These are phyloP conservation scores for Aspergillus clavatus DNA, from an alignment of 2,329 filamentous ascomycete species.

Conservation along the genomic window DNA sequence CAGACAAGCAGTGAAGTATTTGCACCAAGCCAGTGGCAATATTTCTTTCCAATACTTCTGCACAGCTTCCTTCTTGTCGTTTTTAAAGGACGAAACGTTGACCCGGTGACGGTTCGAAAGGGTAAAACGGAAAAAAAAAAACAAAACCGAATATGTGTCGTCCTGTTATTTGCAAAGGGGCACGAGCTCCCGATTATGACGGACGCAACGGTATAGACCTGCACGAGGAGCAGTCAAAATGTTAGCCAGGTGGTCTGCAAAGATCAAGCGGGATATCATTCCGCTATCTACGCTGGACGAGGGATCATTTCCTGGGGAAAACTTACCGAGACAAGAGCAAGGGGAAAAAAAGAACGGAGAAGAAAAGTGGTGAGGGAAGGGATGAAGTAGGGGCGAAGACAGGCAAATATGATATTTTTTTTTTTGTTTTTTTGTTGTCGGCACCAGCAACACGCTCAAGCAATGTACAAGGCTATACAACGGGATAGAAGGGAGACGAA, in stretches of 20 bases:
- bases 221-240: constrained; percentile 12
- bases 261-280: constrained; percentile 1
- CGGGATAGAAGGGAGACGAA: constrained; percentile 23
- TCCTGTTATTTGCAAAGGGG: constrained; percentile 26
- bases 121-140: neutral
- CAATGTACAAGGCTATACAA: constrained; percentile 30
- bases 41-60: neutral
- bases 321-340: constrained; percentile 16
- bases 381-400: constrained; percentile 7
- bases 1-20: constrained; percentile 17
- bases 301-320: constrained; percentile 19
- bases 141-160: constrained; percentile 11
- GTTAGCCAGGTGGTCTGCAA: constrained; percentile 5
- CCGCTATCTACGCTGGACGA: constrained; percentile 2
- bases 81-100: too few relatives aligned
- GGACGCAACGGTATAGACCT: constrained; percentile 27
- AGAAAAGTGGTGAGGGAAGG: constrained; percentile 14
- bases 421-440: too few relatives aligned
- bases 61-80: too few relatives aligned
- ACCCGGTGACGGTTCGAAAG: neutral
- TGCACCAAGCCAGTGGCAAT: constrained; percentile 5
- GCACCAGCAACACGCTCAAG: constrained; percentile 20
- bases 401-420: constrained; percentile 7
- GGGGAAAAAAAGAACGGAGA: constrained; percentile 8
- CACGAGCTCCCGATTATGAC: constrained; percentile 28